These are phyloP conservation scores for Leccinum insolens DNA, from an alignment of 1,284 basidiomycete species.

Conservation along the genomic window DNA sequence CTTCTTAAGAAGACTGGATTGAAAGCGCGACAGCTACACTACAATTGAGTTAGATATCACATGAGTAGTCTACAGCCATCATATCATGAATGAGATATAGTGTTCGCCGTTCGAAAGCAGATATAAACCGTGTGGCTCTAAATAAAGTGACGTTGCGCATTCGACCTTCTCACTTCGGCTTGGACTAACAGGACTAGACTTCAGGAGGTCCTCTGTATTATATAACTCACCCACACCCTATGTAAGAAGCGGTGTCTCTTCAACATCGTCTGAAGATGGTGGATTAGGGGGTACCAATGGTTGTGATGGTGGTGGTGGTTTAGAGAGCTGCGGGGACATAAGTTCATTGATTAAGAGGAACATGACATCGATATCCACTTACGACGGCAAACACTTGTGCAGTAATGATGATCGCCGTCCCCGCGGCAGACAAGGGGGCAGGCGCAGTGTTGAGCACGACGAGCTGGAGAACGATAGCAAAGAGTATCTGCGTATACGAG, in stretches of 20 bases:
- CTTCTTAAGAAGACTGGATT: not conserved
- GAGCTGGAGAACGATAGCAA: conserved; percentile 17
- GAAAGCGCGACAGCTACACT: not conserved
- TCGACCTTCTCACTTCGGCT: not conserved
- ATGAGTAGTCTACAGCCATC: not conserved
- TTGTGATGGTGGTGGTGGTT: conserved; percentile 1
- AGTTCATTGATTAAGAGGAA: not conserved
- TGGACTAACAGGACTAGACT: not conserved
- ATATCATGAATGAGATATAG: not conserved
- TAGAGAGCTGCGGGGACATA: conserved; percentile 9
- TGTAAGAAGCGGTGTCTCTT: conserved; percentile 4
- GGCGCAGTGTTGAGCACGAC: conserved; percentile 21
- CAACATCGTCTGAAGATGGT: conserved; percentile 2
- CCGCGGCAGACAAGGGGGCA: conserved; percentile 14
- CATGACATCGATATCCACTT: conserved; percentile 2
- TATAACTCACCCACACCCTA: not conserved
- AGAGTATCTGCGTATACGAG: conserved; percentile 22
- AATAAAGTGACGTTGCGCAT: not conserved
- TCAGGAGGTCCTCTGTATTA: not conserved
- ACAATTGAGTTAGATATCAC: not conserved
- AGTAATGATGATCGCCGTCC: conserved; percentile 15
- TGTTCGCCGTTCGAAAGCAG: not conserved
- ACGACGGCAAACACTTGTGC: conserved; percentile 19
- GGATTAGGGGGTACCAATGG: not conserved
- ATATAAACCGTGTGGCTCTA: not conserved